These are phyloP conservation scores for Gracilaria caudata DNA, from an alignment of 23 red algal species.

Conservation along the genomic window DNA sequence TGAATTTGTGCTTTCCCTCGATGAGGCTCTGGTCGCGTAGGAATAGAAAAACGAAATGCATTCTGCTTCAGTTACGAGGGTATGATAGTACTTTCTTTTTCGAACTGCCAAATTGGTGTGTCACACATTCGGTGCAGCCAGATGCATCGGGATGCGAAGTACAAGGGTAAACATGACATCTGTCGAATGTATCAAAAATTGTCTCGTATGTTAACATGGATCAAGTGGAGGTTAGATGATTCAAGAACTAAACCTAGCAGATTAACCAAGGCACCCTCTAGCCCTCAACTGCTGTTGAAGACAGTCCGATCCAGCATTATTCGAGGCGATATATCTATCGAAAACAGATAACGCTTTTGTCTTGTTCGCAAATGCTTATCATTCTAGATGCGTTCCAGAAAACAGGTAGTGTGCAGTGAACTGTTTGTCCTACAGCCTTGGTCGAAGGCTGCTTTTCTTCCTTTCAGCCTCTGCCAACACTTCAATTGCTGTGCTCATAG, in stretches of 20 bases:
- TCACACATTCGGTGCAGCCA: too few relatives aligned
- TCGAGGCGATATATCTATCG: background rate
- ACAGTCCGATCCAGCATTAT: too few relatives aligned
- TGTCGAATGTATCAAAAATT: too few relatives aligned
- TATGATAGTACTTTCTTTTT: too few relatives aligned
- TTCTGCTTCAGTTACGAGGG: background rate
- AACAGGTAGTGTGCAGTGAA: background rate
- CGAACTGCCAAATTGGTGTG: too few relatives aligned
- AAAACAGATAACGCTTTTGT: background rate
- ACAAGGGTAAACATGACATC: too few relatives aligned
- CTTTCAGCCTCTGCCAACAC: constrained; percentile 35
- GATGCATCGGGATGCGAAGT: too few relatives aligned
- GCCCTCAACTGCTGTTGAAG: too few relatives aligned
- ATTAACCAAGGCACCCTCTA: background rate
- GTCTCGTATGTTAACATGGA: background rate
- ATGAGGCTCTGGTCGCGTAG: constrained; percentile 4
- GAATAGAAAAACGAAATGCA: background rate
- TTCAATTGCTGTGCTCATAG: constrained; percentile 38
- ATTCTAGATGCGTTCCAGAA: too few relatives aligned
- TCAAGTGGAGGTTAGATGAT: background rate
- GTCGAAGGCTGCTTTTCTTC: background rate
- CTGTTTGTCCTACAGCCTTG: background rate
- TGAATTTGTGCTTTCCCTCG: constrained; percentile 57
- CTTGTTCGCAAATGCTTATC: background rate
- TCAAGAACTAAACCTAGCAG: background rate